These are phyloP conservation scores for Amaranthus tricolor DNA, from an alignment of 179 eudicot species.

Conservation along the genomic window DNA sequence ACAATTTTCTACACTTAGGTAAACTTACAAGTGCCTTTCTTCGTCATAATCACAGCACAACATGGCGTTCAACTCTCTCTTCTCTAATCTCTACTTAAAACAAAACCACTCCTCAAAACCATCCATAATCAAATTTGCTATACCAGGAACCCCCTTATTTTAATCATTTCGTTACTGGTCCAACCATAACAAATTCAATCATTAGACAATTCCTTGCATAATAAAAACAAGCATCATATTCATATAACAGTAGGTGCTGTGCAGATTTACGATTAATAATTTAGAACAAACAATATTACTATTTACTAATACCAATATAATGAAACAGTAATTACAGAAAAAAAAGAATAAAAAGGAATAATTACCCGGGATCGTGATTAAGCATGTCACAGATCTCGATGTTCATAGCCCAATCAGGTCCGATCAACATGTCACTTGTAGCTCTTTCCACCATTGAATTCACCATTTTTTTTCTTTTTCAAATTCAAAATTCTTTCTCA, in stretches of 20 bases:
- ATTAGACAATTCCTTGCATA: not conserved
- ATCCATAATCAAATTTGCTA: not conserved
- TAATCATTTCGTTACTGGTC: not conserved
- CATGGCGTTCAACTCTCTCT: no score
- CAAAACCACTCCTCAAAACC: not conserved
- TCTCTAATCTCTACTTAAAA: not conserved
- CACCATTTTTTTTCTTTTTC: conserved; percentile 45
- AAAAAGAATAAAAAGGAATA: not conserved
- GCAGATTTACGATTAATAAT: not conserved
- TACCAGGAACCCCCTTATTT: not conserved
- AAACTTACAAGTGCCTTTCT: not conserved
- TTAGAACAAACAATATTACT: not conserved
- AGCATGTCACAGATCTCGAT: conserved; percentile 92
- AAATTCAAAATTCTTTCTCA: not conserved
- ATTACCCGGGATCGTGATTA: conserved; percentile 80
- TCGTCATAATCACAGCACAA: not conserved
- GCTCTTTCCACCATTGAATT: conserved; percentile 81
- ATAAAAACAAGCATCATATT: no score
- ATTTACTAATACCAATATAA: conserved; percentile 8
- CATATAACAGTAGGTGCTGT: not conserved
- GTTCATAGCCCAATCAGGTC: conserved; percentile 95
- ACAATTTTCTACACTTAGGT: no score
- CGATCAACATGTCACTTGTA: conserved; percentile 78
- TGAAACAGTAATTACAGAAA: not conserved
- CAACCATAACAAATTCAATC: conserved; percentile 4